Conservation (phyloP, 768 basidiomycete species). For the Boletellus sp. region DNA sequence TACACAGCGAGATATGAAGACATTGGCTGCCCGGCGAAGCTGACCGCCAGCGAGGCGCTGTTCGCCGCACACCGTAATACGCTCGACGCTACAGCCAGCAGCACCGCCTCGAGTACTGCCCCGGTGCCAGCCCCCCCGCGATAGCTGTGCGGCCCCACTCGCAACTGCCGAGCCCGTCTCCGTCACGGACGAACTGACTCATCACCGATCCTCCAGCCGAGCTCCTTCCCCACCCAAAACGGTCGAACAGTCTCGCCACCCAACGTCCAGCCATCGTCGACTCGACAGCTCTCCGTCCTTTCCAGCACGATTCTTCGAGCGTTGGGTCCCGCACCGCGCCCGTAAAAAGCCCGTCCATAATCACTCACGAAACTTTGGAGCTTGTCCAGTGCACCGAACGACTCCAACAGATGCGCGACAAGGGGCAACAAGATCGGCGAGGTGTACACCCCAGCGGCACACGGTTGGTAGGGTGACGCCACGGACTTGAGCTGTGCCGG, state of each 20-base stretch:
- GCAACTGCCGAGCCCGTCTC: too few relatives aligned
- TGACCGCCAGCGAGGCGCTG: background rate
- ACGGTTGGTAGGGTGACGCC: slow-evolving; percentile 64
- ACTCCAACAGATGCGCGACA: slow-evolving; percentile 82
- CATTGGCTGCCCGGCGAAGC: slow-evolving; percentile 1
- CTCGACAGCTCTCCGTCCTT: slow-evolving; percentile 35
- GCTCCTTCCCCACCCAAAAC: slow-evolving; percentile 81
- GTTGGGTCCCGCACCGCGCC: slow-evolving; percentile 29
- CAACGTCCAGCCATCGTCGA: slow-evolving; percentile 46
- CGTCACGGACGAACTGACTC: slow-evolving; percentile 9
- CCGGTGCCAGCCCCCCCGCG: too few relatives aligned
- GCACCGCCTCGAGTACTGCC: slow-evolving; percentile 25
- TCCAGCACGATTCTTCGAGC: slow-evolving; percentile 42
- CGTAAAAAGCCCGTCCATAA: slow-evolving; percentile 82
- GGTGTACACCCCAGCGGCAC: slow-evolving; percentile 96
- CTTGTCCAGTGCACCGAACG: slow-evolving; percentile 80
- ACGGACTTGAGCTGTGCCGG: slow-evolving; percentile 64
- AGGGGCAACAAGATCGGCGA: slow-evolving; percentile 89
- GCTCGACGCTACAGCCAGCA: slow-evolving; percentile 11
- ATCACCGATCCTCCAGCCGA: slow-evolving; percentile 64
- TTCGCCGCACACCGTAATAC: slow-evolving; percentile 1
- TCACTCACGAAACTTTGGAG: slow-evolving; percentile 76
- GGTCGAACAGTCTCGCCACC: slow-evolving; percentile 61
- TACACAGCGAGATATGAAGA: slow-evolving; percentile 11
- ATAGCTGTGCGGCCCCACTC: too few relatives aligned